phyloP scores from a whole-genome alignment of 1,284 basidiomycete species.

The Uromyces viciae-fabae region DNA sequence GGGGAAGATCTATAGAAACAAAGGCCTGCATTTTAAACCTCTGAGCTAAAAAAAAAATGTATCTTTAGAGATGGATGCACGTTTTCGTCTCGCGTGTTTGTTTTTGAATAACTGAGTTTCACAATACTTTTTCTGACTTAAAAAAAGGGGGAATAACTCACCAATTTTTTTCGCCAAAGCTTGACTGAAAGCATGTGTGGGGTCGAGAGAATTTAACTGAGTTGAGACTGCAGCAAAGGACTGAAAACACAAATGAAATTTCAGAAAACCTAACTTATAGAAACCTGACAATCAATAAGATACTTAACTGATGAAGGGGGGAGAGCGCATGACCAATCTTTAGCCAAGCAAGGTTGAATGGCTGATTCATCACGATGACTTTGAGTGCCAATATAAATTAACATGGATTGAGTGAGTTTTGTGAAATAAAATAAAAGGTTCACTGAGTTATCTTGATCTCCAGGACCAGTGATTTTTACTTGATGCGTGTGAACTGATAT shows the following conservation, averaged over 20 bases:
- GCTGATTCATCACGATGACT: not conserved
- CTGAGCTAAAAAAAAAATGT: slow-evolving; percentile 21
- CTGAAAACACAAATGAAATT: not conserved
- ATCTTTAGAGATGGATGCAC: not conserved
- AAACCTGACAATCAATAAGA: not conserved
- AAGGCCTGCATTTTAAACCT: slow-evolving; percentile 29
- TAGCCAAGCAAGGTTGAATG: not conserved
- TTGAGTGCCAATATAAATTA: slow-evolving; percentile 32
- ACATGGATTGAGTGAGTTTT: slow-evolving; percentile 8
- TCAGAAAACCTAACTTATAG: not conserved
- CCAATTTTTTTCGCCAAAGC: slow-evolving; percentile 30
- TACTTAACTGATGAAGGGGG: slow-evolving; percentile 27
- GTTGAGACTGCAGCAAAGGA: slow-evolving; percentile 5
- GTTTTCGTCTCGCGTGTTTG: not conserved
- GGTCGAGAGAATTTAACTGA: slow-evolving; percentile 19
- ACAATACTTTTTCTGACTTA: not conserved
- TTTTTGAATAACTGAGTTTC: not conserved
- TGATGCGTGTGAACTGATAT: not conserved
- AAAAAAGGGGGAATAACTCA: not conserved
- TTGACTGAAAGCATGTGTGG: slow-evolving; percentile 21
- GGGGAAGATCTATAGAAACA: slow-evolving; percentile 30
- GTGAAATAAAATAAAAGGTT: slow-evolving; percentile 34
- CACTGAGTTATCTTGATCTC: not conserved
- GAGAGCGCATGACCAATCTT: slow-evolving; percentile 38
- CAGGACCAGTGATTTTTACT: not conserved